phyloP scores from a whole-genome alignment of 2,329 filamentous ascomycete species.

The Fragosphaeria purpurea region DNA sequence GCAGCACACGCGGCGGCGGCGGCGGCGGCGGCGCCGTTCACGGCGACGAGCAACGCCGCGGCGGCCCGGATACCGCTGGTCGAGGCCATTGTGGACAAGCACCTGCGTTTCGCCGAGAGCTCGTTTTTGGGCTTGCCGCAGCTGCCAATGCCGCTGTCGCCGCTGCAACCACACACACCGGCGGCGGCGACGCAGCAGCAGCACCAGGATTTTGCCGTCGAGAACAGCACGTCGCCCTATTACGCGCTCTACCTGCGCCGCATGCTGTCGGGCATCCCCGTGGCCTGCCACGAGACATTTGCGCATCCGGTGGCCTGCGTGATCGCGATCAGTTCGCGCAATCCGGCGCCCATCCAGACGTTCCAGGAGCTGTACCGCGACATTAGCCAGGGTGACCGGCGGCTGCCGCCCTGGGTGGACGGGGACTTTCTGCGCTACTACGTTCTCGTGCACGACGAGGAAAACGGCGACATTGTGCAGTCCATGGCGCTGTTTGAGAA shows the following conservation, averaged over 20 bases:
- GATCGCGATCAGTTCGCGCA: constrained; percentile 88
- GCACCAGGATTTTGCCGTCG: constrained; percentile 29
- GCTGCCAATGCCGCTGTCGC: constrained; percentile 11
- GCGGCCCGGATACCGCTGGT: constrained; percentile 53
- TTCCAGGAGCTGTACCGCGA: constrained; percentile 74
- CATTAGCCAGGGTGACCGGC: constrained; percentile 66
- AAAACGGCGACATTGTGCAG: constrained; percentile 82
- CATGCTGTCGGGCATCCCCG: constrained; percentile 66
- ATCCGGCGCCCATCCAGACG: constrained; percentile 73
- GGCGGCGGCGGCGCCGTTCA: constrained; percentile 14
- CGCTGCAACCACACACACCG: constrained; percentile 27
- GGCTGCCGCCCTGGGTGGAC: constrained; percentile 76
- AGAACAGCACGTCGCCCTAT: constrained; percentile 57
- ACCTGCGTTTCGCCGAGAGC: constrained; percentile 66
- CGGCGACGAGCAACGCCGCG: constrained; percentile 5
- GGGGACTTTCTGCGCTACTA: constrained; percentile 93
- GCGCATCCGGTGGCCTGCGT: constrained; percentile 89
- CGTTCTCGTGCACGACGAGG: constrained; percentile 91
- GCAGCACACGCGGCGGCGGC: not conserved
- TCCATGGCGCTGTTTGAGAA: constrained; percentile 89
- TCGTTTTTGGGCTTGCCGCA: constrained; percentile 32
- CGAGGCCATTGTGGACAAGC: constrained; percentile 70
- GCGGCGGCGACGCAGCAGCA: constrained; percentile 12
- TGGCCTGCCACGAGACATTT: constrained; percentile 85
- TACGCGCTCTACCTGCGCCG: constrained; percentile 79